Base-by-base conservation (phyloP, 768 basidiomycete genomes). In the Rhodosporidiobolus sp. region DNA sequence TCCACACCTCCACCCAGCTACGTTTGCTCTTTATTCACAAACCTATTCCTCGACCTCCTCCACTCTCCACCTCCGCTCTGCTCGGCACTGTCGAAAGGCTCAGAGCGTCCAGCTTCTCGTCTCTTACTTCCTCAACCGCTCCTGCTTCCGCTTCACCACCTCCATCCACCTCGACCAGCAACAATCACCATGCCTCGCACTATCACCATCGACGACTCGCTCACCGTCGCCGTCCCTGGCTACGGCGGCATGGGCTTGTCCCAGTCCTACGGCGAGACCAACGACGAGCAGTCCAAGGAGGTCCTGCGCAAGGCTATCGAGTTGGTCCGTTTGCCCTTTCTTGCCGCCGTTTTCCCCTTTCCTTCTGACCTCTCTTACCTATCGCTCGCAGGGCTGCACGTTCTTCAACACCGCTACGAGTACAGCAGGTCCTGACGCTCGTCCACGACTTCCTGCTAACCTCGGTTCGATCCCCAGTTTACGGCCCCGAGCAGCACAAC, bases 401-500 rank as follows among this genome's bases (percentile, higher is more conserved):
- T 22, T 43, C 28, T 54, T 38, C 38, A 35, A 67, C 35, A 67
- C 57, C 2, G 56, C 65, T 20, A 49, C 34, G 5, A 57, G n/a
- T n/a, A n/a, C n/a, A n/a, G n/a, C n/a, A n/a, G n/a, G n/a, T n/a
- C n/a, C n/a, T n/a, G n/a, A n/a, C n/a, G n/a, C n/a, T n/a, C n/a
- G n/a, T n/a, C n/a, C n/a, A n/a, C n/a, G n/a, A n/a, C n/a, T n/a
- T n/a, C n/a, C n/a, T n/a, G n/a, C n/a, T n/a, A n/a, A n/a, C n/a
- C n/a, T n/a, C n/a, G n/a, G n/a, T n/a, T n/a, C n/a, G n/a, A n/a
- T n/a, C n/a, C n/a, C n/a, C n/a, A n/a, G n/a, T 60, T 17, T 69
- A 69, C 54, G 67, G 67, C 11, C 7, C 24, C 5, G 69, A 54
- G 16, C 32, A 35, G 17, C 67, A 68, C 50, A 70, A 71, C 48